phyloP scores from a whole-genome alignment of 306 rosid species.

The Prunus davidiana region DNA sequence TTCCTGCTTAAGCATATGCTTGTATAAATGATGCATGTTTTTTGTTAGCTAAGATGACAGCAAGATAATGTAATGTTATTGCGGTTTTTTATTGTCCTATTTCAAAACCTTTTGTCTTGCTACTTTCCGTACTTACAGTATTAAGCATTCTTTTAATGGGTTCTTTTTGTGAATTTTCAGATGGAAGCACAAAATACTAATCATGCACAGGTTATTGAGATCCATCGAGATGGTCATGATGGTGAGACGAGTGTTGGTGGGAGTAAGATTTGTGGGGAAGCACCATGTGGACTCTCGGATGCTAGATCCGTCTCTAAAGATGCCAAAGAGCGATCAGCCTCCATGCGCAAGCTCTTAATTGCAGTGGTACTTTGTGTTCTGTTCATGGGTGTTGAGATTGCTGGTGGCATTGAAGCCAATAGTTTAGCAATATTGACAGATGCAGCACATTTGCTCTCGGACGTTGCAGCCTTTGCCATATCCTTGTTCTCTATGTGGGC shows the following conservation, averaged over 20 bases:
- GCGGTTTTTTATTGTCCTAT: neutral
- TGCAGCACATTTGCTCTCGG: constrained; percentile 83
- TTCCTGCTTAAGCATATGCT: neutral
- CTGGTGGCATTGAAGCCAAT: constrained; percentile 78
- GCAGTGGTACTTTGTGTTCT: constrained; percentile 66
- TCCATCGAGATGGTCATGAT: constrained; percentile 34
- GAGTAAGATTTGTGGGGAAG: constrained; percentile 69
- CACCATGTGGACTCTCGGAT: constrained; percentile 68
- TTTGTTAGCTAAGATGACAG: neutral
- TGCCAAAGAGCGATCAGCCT: constrained; percentile 57
- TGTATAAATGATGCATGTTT: neutral
- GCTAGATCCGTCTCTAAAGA: constrained; percentile 53
- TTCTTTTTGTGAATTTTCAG: constrained; percentile 27
- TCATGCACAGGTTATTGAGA: constrained; percentile 47
- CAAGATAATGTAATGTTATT: neutral
- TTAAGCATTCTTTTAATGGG: neutral
- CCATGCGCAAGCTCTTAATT: constrained; percentile 63
- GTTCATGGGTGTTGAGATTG: constrained; percentile 66
- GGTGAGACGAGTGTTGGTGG: constrained; percentile 26
- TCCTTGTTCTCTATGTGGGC: constrained; percentile 79
- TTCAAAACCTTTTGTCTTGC: neutral
- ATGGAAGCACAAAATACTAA: constrained; percentile 48
- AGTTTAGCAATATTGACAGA: constrained; percentile 80
- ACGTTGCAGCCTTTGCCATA: constrained; percentile 79
- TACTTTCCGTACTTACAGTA: neutral